Percentiles rank a stretch among this genome's conserved stretches.
phyloP scores from a whole-genome alignment of 148 eudicot genomes.

The Amaranthus hypochondriacus region DNA sequence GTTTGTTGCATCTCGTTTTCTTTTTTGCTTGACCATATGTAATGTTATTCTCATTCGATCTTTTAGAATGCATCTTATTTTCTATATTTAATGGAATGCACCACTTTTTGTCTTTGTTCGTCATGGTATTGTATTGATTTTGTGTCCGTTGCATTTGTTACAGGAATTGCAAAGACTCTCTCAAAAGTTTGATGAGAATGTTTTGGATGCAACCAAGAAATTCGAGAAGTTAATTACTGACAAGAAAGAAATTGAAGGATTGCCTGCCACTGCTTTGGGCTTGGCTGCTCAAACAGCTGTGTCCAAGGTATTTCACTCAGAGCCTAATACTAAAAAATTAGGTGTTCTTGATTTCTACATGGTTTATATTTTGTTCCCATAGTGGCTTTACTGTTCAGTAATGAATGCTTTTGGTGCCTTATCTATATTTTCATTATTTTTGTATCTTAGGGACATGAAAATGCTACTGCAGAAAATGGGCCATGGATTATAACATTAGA shows the following conservation, averaged over 20 bases:
- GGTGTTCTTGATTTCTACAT: not conserved
- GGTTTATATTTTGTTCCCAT: too few species aligned
- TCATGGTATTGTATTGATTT: conserved; percentile 9
- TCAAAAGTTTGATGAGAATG: conserved; percentile 88
- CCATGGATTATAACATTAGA: conserved; percentile 97
- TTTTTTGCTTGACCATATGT: too few species aligned
- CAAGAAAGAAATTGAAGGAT: conserved; percentile 85
- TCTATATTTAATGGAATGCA: not conserved
- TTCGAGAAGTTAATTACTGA: conserved; percentile 80
- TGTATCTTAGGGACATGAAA: conserved; percentile 77
- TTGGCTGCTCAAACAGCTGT: conserved; percentile 96
- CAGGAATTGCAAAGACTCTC: conserved; percentile 84
- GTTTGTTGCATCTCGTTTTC: too few species aligned
- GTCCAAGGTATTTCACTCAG: conserved; percentile 56
- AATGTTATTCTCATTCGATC: not conserved
- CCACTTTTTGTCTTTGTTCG: not conserved
- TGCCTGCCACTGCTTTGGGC: conserved; percentile 86
- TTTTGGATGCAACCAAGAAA: conserved; percentile 94
- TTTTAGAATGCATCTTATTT: not conserved
- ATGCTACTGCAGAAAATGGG: conserved; percentile 88
- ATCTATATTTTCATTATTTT: not conserved
- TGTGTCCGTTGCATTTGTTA: conserved; percentile 11
- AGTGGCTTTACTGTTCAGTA: not conserved
- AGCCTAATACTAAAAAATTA: not conserved
- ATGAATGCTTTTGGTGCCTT: not conserved